Conservation (phyloP, 306 rosid genomes). For the Castanea sativa region DNA sequence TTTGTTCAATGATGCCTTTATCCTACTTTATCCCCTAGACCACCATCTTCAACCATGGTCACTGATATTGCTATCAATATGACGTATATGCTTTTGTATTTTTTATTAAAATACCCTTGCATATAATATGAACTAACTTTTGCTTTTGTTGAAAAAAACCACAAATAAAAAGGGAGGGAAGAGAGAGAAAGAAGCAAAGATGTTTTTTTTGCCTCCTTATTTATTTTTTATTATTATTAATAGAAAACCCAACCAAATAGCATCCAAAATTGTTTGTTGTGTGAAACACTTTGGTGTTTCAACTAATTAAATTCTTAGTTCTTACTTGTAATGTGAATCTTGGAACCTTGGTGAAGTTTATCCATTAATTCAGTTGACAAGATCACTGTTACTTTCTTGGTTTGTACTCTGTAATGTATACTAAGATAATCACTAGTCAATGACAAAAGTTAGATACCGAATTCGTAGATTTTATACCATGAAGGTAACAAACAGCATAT, state of each 20-base stretch:
- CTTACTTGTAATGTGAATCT: neutral
- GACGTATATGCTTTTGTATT: neutral
- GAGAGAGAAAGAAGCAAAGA: neutral
- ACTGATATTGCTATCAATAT: neutral
- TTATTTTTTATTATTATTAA: neutral
- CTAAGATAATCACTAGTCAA: constrained; percentile 18
- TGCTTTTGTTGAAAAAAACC: neutral
- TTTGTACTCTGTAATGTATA: constrained; percentile 6
- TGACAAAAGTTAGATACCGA: neutral
- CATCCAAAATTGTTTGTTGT: neutral
- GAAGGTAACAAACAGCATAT: constrained; percentile 14
- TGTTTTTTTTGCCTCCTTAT: neutral
- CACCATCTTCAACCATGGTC: constrained; percentile 4
- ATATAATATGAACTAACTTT: constrained; percentile 10
- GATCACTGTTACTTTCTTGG: neutral
- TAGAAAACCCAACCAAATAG: neutral
- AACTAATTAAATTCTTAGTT: neutral
- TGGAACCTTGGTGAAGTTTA: neutral
- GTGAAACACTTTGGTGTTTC: neutral
- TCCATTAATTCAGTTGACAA: neutral
- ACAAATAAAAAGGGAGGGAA: neutral
- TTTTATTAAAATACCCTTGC: neutral
- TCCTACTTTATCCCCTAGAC: neutral
- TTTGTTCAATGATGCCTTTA: constrained; percentile 21
- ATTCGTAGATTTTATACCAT: neutral